Base-by-base conservation (phyloP, 805 yeast genomes). In the Candida ficus region DNA sequence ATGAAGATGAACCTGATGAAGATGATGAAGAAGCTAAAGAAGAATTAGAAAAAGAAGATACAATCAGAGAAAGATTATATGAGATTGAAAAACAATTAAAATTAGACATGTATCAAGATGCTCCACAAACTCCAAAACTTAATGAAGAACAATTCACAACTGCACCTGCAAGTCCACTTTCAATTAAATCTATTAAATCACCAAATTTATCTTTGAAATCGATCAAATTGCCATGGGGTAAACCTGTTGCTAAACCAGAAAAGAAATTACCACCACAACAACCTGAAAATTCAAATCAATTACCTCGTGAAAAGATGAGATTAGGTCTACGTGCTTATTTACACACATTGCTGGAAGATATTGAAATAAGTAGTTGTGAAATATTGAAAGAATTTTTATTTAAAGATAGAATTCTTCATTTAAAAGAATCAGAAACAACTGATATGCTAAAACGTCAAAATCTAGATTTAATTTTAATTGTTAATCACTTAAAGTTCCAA, bases 241-340 rank as follows among this genome's bases (percentile, higher is more conserved):
- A 18, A 17, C 22, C 29, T 14, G 21, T 13, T 22, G 3, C 29
- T 3, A 25, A 35, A 23, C 4, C 29, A 18, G 29, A 21, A 9
- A 30, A 35, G 13, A 26, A 21, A 2, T 13, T 21, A 11, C 18
- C 29, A 17, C 19, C 31, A 10, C 25, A 32, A 4, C n/a, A 14
- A 25, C 14, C 31, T 16, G 33, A 17, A 16, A 25, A 23, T 5
- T 7, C 11, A 16, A 45, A 39, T 7, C 59, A 56, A 28, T 66
- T 85, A 23, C 75, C 79, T 3, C 71, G 95, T 22, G 98, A 91
- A 58, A 80, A 78, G 48, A 73, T 87, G 49, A 67, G 98, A 32
- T 69, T 88, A 9, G 76, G 95, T 0, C 67, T 91, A 33, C 68
- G 97, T 35, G 85, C 88, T 0, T 91, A 85, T 53, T 54, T 91